Percentiles rank a stretch among this genome's conserved stretches.
Evolutionary conservation across 768 basidiomycete species (phyloP).

Genomic region (Suillus alpinus): DNA sequence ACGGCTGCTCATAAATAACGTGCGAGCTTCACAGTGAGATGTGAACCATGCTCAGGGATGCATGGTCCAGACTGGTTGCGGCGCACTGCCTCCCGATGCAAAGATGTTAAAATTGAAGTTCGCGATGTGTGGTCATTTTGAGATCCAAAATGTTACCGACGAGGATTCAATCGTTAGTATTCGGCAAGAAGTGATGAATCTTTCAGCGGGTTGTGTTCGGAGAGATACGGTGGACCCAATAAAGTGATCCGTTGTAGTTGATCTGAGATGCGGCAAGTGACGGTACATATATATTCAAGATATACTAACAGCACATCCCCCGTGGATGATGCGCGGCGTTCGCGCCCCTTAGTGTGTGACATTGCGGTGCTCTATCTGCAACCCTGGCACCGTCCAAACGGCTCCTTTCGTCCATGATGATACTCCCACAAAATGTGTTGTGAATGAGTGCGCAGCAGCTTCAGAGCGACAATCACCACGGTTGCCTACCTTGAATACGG

Average conservation of each 20-base stretch:
- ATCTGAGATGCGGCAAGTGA: slow-evolving; percentile 14
- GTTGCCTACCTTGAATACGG: slow-evolving; percentile 24
- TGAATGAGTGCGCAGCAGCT: slow-evolving; percentile 32
- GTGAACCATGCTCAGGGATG: background rate
- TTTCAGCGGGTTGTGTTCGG: background rate
- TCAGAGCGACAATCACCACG: slow-evolving; percentile 29
- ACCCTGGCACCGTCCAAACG: slow-evolving; percentile 11
- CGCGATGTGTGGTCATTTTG: background rate
- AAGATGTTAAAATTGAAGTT: background rate
- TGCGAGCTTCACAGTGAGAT: slow-evolving; percentile 2
- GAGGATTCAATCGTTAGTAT: background rate
- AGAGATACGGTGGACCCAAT: background rate
- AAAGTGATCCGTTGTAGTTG: slow-evolving; percentile 29
- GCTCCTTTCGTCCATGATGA: slow-evolving; percentile 7
- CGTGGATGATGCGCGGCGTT: slow-evolving; percentile 12
- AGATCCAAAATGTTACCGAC: background rate
- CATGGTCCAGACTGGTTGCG: background rate
- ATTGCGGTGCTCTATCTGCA: slow-evolving; percentile 14
- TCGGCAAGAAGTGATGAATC: background rate
- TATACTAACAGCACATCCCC: slow-evolving; percentile 9
- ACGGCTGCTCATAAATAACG: slow-evolving; percentile 1
- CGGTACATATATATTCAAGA: slow-evolving; percentile 2
- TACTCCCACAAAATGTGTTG: slow-evolving; percentile 10
- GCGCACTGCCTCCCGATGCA: background rate
- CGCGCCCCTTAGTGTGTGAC: slow-evolving; percentile 19